Evolutionary conservation across 2,329 filamentous ascomycete genomes (phyloP).

Genomic region (Septoria linicola): DNA sequence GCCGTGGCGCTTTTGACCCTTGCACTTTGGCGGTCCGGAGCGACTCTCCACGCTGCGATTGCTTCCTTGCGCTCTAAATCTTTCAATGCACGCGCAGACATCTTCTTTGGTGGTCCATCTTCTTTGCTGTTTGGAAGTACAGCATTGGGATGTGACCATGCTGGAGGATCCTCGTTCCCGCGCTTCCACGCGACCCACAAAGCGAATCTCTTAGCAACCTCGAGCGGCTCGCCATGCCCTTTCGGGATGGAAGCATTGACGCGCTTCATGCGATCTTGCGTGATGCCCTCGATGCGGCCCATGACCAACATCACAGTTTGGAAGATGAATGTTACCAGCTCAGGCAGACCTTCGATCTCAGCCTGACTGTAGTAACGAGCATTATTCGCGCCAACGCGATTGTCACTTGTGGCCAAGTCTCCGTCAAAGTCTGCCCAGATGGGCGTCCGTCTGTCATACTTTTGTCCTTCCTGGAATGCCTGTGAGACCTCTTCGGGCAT

Average conservation of each 20-base stretch:
- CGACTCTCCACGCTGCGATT: conserved; percentile 45
- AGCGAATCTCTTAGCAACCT: conserved; percentile 59
- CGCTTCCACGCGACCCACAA: conserved; percentile 68
- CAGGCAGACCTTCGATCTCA: conserved; percentile 60
- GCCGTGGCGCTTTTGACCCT: conserved; percentile 37
- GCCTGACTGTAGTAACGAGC: conserved; percentile 62
- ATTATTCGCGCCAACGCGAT: conserved; percentile 51
- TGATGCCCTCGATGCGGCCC: conserved; percentile 61
- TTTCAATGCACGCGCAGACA: conserved; percentile 55
- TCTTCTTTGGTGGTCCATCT: conserved; percentile 52
- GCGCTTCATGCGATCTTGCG: conserved; percentile 57
- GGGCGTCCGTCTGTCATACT: conserved; percentile 56
- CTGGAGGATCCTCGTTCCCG: conserved; percentile 61
- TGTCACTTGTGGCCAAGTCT: conserved; percentile 51
- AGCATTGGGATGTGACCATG: conserved; percentile 61
- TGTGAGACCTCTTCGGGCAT: conserved; percentile 58
- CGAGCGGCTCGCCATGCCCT: conserved; percentile 60
- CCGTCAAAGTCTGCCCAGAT: conserved; percentile 59
- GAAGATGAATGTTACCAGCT: conserved; percentile 61
- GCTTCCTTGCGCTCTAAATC: conserved; percentile 56
- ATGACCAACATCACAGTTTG: conserved; percentile 62
- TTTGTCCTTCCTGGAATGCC: conserved; percentile 55
- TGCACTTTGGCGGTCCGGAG: conserved; percentile 47
- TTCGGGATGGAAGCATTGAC: conserved; percentile 65
- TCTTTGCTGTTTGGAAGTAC: conserved; percentile 53